Base-by-base conservation (phyloP, 2,329 filamentous ascomycete genomes). In the Exutisphaerella laricina region DNA sequence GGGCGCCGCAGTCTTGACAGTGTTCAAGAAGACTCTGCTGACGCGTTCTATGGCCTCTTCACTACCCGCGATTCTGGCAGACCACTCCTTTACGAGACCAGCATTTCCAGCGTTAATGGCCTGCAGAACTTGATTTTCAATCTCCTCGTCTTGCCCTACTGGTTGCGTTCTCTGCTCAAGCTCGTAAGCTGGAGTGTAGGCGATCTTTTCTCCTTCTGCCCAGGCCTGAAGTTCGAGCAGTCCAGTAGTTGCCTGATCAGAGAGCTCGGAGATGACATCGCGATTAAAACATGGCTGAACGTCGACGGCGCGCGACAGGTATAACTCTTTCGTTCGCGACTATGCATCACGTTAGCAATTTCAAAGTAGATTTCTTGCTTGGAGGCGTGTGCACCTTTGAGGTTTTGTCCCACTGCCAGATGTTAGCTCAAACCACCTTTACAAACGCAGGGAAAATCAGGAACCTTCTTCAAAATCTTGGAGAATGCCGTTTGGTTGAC, bases 271-370 rank as follows among this genome's bases (percentile, higher is more conserved):
- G 60, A 98, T 94, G 56, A 97, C 88, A 53, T 94, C 87, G 33
- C 90, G 83, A 66, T 98, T 97, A 75, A 97, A 98, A 66, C 94
- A 97, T 5, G 92, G 92, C 60, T 97, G 92, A 5, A 97, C 89
- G 66, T 98, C 92, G 50, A 98, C 90, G 6, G 92, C 92, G 47
- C 92, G 79, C 7, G 94, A 94, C 25, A 98, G 80, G 63, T 97
- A 98, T 29, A 97, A 78, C 69, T 97, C 92, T 66, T 98, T 98
- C 46, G 92, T 96, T 66, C 90, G 90, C 39, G 90, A 97, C 75
- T 82, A 64, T 74, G 60, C 45, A 28, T 14, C 29, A 40, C 13
- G 47, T 61, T 45, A 59, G 58, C 48, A 52, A 17, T 8, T 14
- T 22, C 18, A 23, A 12, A 4, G 4, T 21, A 51, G 46, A 33